These are phyloP conservation scores for Tuber microsphaerosporum DNA, from an alignment of 495 filamentous ascomycete species.

Conservation along the genomic window DNA sequence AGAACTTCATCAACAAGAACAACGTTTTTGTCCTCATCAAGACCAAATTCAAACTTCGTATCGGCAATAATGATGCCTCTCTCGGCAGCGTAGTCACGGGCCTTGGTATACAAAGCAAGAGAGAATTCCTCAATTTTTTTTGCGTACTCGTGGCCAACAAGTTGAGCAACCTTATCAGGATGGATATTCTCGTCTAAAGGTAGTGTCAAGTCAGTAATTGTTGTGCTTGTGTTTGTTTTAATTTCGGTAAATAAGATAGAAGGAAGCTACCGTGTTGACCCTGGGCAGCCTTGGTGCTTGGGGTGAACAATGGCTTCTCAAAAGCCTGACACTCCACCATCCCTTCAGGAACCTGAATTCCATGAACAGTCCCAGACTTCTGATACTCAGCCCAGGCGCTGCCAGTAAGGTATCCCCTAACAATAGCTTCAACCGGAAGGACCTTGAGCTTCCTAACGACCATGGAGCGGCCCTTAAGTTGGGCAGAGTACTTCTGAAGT, in stretches of 20 bases:
- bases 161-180: slow-evolving; percentile 58
- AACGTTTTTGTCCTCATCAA: slow-evolving; percentile 69
- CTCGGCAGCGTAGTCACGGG: slow-evolving; percentile 63
- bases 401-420: slow-evolving; percentile 90
- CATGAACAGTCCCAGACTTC: slow-evolving; percentile 70
- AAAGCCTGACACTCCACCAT: slow-evolving; percentile 67
- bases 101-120: slow-evolving; percentile 63
- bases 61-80: slow-evolving; percentile 87
- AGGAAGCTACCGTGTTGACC: slow-evolving; percentile 53
- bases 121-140: slow-evolving; percentile 64
- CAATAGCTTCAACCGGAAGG: slow-evolving; percentile 84
- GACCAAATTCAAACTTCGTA: slow-evolving; percentile 71
- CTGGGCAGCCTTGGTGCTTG: slow-evolving; percentile 78
- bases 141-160: slow-evolving; percentile 72
- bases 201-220: slow-evolving; percentile 8
- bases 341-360: slow-evolving; percentile 59
- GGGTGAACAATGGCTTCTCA: slow-evolving; percentile 70
- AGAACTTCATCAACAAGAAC: slow-evolving; percentile 88
- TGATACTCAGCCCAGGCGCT: slow-evolving; percentile 77
- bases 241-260: background rate
- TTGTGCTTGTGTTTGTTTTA: background rate
- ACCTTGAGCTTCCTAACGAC: slow-evolving; percentile 69
- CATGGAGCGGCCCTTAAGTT: slow-evolving; percentile 68
- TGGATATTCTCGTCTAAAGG: slow-evolving; percentile 76
- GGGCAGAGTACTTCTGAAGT: slow-evolving; percentile 47